Percentiles rank a stretch among this genome's conserved stretches.
These are phyloP conservation scores for Trichoderma sp. DNA, from an alignment of 2,329 filamentous ascomycete species.

Conservation along the genomic window DNA sequence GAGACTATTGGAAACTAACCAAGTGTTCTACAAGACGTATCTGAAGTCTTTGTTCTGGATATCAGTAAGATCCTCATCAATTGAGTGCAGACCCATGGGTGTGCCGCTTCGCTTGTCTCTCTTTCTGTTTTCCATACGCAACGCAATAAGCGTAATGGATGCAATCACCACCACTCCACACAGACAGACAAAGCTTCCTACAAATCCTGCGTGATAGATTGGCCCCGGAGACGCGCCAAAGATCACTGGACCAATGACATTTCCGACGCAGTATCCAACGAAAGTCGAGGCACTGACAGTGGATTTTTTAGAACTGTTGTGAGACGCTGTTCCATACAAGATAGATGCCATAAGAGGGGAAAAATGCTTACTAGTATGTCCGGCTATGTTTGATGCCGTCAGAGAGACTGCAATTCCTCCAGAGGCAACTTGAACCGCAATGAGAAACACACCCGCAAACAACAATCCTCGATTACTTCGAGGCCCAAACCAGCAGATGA, in stretches of 20 bases:
- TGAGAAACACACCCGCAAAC: background rate
- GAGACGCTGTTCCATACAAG: background rate
- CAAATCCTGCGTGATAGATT: background rate
- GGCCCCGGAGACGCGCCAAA: background rate
- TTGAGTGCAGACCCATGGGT: background rate
- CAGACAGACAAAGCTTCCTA: constrained; percentile 1
- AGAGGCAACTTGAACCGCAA: constrained; percentile 3
- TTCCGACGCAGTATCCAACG: constrained; percentile 1
- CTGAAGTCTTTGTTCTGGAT: background rate
- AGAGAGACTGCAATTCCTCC: constrained; percentile 2
- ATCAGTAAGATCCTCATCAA: background rate
- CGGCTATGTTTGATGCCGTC: background rate
- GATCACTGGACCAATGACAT: background rate
- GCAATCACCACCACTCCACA: background rate
- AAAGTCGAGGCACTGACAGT: constrained; percentile 6
- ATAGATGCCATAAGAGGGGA: fast-evolving
- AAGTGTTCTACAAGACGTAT: background rate
- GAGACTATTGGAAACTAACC: background rate
- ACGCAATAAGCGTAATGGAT: background rate
- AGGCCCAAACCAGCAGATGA: constrained; percentile 1
- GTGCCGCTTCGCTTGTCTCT: background rate
- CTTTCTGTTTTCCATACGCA: background rate
- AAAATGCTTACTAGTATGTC: background rate
- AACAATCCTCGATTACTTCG: background rate
- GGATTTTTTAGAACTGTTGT: background rate